phyloP scores from a whole-genome alignment of 768 basidiomycete species.

The Psilocybe cyanescens region DNA sequence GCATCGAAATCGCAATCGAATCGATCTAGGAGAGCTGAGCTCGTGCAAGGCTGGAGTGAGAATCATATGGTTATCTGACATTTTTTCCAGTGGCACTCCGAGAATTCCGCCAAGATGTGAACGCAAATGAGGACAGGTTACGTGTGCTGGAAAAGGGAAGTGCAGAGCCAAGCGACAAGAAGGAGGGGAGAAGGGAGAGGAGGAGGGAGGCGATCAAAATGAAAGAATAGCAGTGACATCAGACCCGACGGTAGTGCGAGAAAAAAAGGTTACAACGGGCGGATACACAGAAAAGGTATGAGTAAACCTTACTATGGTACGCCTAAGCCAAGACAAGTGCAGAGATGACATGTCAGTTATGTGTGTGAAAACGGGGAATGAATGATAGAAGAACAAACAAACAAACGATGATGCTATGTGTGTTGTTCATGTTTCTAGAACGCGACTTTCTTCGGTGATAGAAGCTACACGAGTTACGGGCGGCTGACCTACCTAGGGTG shows the following conservation, averaged over 20 bases:
- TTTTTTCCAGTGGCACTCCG: slow-evolving; percentile 6
- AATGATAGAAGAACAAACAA: slow-evolving; percentile 12
- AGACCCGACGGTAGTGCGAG: slow-evolving; percentile 9
- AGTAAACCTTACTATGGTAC: slow-evolving; percentile 8
- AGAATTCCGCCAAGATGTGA: slow-evolving; percentile 9
- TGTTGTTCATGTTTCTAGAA: slow-evolving; percentile 5
- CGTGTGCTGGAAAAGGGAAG: not conserved
- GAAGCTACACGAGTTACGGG: slow-evolving; percentile 20
- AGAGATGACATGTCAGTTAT: slow-evolving; percentile 14
- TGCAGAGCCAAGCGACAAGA: not conserved
- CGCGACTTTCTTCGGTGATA: slow-evolving; percentile 15
- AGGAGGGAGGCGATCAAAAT: not conserved
- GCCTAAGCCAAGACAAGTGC: slow-evolving; percentile 1
- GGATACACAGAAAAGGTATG: not conserved
- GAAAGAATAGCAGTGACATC: slow-evolving; percentile 12
- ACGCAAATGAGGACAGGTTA: not conserved
- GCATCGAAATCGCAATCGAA: not conserved
- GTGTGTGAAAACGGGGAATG: slow-evolving; percentile 12
- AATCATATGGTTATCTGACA: slow-evolving; percentile 8
- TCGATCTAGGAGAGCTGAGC: not conserved
- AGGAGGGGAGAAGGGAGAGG: not conserved
- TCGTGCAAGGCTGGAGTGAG: slow-evolving; percentile 12
- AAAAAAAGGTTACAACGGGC: slow-evolving; percentile 4
- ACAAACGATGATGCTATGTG: slow-evolving; percentile 1
- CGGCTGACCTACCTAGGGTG: slow-evolving; percentile 13